phyloP scores from a whole-genome alignment of 495 filamentous ascomycete genomes.

The Neurospora hispaniola region DNA sequence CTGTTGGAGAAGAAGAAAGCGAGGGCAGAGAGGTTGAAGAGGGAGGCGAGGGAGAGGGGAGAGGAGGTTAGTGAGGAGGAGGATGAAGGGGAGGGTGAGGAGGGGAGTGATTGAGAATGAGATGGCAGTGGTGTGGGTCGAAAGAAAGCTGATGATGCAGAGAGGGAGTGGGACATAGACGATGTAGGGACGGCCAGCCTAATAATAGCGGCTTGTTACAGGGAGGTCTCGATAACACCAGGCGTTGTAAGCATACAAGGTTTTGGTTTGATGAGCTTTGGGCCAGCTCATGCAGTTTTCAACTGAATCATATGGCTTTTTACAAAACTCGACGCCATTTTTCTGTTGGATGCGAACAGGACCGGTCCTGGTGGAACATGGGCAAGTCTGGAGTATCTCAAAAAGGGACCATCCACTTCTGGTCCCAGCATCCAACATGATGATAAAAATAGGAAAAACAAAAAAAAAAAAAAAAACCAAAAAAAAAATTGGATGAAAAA shows the following conservation, averaged over 20 bases:
- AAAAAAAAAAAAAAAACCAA: background rate
- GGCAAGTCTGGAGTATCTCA: background rate
- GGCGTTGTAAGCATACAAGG: background rate
- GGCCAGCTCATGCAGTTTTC: background rate
- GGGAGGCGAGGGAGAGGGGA: constrained; percentile 60
- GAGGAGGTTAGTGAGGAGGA: constrained; percentile 60
- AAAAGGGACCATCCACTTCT: background rate
- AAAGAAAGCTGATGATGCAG: background rate
- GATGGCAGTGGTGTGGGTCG: too few species aligned
- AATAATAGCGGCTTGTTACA: background rate
- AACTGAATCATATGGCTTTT: background rate
- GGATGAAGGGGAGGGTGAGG: constrained; percentile 26
- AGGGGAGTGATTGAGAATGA: background rate
- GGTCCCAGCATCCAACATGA: background rate
- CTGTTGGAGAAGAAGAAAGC: constrained; percentile 77
- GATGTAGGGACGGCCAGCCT: background rate
- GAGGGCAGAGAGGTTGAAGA: constrained; percentile 51
- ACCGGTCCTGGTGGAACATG: background rate
- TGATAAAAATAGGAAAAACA: background rate
- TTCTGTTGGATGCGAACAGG: background rate
- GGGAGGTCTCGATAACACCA: background rate
- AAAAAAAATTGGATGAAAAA: background rate
- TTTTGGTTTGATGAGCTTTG: background rate
- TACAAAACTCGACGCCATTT: background rate
- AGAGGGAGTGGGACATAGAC: background rate